Evolutionary conservation across 208 protist genomes (phyloP).

Genomic region (Novymonas esmeraldas): DNA sequence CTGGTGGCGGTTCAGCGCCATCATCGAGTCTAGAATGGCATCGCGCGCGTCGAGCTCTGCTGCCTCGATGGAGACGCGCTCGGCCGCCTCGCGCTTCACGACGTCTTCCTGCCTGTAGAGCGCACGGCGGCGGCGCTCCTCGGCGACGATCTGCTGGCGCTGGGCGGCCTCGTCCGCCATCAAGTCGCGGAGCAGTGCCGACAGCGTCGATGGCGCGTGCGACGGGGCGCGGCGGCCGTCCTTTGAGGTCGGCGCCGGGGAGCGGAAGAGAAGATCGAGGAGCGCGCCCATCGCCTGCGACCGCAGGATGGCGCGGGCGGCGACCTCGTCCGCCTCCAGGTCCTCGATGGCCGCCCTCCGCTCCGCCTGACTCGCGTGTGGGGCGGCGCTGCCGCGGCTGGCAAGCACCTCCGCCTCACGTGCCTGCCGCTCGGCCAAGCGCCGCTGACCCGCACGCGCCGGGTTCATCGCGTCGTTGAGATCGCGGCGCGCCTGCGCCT

Average conservation of each 20-base stretch:
- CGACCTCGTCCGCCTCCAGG: constrained; percentile 51
- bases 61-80: constrained; percentile 51
- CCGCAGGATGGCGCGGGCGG: constrained; percentile 50
- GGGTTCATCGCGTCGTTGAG: constrained; percentile 66
- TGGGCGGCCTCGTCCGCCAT: constrained; percentile 48
- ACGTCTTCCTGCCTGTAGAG: constrained; percentile 62
- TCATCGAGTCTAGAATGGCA: constrained; percentile 51
- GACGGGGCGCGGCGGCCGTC: constrained; percentile 20
- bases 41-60: constrained; percentile 55
- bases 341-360: constrained; percentile 39
- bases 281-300: constrained; percentile 65
- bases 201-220: constrained; percentile 29
- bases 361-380: not conserved
- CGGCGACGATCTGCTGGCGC: constrained; percentile 44
- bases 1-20: constrained; percentile 53
- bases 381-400: constrained; percentile 10
- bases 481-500: constrained; percentile 38
- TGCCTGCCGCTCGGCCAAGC: constrained; percentile 24
- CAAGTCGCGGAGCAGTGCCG: constrained; percentile 38
- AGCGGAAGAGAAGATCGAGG: constrained; percentile 50
- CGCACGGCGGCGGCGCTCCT: constrained; percentile 55
- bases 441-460: constrained; percentile 18
- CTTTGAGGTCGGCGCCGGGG: constrained; percentile 2
- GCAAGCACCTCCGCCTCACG: constrained; percentile 23
- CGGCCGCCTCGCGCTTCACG: constrained; percentile 41